Percentiles rank a stretch among this genome's conserved stretches.
Conservation (phyloP, 2,329 filamentous ascomycete genomes). For the Fusarium guadeloupense region DNA sequence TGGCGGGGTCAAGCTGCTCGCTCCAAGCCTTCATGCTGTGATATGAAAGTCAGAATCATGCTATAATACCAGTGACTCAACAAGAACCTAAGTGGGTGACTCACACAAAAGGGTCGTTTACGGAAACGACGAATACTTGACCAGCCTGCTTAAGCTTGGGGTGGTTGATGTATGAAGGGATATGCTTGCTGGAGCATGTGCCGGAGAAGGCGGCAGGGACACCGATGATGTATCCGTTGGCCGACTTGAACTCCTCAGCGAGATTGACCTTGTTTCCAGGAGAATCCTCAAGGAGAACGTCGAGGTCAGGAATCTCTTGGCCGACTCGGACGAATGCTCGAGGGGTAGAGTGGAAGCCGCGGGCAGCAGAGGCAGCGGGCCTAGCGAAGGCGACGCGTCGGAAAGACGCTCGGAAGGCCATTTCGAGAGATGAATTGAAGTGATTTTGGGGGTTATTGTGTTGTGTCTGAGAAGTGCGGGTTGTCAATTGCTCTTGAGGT, state of each 20-base stretch:
- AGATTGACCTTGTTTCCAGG: conserved; percentile 93
- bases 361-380: conserved; percentile 41
- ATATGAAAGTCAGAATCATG: conserved; percentile 7
- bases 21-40: conserved; percentile 89
- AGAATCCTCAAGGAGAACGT: conserved; percentile 83
- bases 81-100: conserved; percentile 46
- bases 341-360: conserved; percentile 71
- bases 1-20: conserved; percentile 77
- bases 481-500: conserved; percentile 25
- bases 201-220: conserved; percentile 80
- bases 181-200: conserved; percentile 70
- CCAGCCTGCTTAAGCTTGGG: conserved; percentile 81
- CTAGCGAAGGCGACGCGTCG: conserved; percentile 47
- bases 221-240: conserved; percentile 84
- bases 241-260: conserved; percentile 74
- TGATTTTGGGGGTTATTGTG: background rate
- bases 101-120: conserved; percentile 96
- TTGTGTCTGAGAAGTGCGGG: conserved; percentile 5
- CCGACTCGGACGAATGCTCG: conserved; percentile 76
- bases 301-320: conserved; percentile 79
- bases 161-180: conserved; percentile 88
- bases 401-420: conserved; percentile 51
- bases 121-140: conserved; percentile 86
- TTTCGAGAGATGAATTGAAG: conserved; percentile 27
- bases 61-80: background rate